phyloP scores from a whole-genome alignment of 2,329 filamentous ascomycete genomes.

The Chalara sp. region DNA sequence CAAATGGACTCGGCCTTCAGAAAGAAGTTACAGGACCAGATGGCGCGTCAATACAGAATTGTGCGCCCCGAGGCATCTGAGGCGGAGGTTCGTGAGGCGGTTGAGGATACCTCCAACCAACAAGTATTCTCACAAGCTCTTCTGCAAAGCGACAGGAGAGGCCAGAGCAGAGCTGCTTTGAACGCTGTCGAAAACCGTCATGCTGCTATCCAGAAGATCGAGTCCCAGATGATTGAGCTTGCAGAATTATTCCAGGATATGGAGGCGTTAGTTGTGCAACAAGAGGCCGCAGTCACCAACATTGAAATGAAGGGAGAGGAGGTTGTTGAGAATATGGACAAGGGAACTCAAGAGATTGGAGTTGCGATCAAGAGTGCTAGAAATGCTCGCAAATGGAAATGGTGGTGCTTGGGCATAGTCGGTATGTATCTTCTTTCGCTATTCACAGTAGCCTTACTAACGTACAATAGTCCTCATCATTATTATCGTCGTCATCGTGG shows the following conservation, averaged over 20 bases:
- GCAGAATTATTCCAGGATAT: slow-evolving; percentile 85
- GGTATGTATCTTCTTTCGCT: slow-evolving; percentile 29
- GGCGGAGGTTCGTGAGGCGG: slow-evolving; percentile 68
- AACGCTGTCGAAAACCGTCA: slow-evolving; percentile 78
- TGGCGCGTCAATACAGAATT: slow-evolving; percentile 85
- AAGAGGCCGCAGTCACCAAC: slow-evolving; percentile 70
- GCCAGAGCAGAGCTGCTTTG: slow-evolving; percentile 73
- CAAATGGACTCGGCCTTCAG: slow-evolving; percentile 73
- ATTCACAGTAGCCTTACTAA: slow-evolving; percentile 6
- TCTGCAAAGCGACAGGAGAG: slow-evolving; percentile 72
- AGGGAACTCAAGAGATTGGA: slow-evolving; percentile 77
- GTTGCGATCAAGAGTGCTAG: slow-evolving; percentile 77
- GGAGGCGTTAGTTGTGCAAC: slow-evolving; percentile 77
- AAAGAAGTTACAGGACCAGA: slow-evolving; percentile 73
- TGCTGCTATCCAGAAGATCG: slow-evolving; percentile 84
- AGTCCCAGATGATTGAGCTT: slow-evolving; percentile 81
- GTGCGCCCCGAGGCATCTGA: slow-evolving; percentile 77
- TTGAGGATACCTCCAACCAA: slow-evolving; percentile 59
- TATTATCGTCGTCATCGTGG: slow-evolving; percentile 39
- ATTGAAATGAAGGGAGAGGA: slow-evolving; percentile 87
- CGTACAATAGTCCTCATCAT: slow-evolving; percentile 42
- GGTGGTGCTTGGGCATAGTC: slow-evolving; percentile 81
- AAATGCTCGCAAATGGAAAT: slow-evolving; percentile 70
- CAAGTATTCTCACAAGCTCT: slow-evolving; percentile 88
- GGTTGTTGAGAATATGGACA: slow-evolving; percentile 74